A percentile compares a stretch with the other conserved stretches of the same genome.
Evolutionary conservation across 352 stramenopile genomes (phyloP).

Genomic region (Phytophthora sansomeana): DNA sequence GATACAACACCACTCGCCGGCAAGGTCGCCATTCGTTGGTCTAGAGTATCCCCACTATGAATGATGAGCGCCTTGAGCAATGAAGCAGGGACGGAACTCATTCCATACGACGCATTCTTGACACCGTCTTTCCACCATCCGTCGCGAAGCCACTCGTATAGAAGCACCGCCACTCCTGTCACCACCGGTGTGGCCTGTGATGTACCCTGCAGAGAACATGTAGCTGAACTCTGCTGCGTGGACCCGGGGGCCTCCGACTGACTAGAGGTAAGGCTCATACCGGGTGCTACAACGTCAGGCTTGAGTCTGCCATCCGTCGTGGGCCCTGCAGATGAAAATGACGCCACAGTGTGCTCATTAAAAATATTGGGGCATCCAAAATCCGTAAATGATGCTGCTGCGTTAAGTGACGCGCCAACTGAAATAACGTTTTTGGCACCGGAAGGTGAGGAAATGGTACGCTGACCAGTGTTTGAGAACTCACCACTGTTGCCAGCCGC

Average conservation of each 20-base stretch:
- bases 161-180: conserved; percentile 75
- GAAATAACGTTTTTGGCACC: conserved; percentile 89
- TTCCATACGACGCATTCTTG: conserved; percentile 61
- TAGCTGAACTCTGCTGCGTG: conserved; percentile 57
- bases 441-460: conserved; percentile 82
- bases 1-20: conserved; percentile 54
- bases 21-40: conserved; percentile 51
- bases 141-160: conserved; percentile 83
- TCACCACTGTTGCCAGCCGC: conserved; percentile 92
- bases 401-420: conserved; percentile 80
- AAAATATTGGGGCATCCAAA: conserved; percentile 66
- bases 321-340: conserved; percentile 84
- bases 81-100: conserved; percentile 70
- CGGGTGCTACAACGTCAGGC: conserved; percentile 87
- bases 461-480: conserved; percentile 50
- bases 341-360: conserved; percentile 80
- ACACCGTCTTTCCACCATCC: conserved; percentile 78
- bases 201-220: conserved; percentile 79
- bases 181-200: conserved; percentile 81
- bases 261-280: conserved; percentile 83
- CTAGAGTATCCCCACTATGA: conserved; percentile 72
- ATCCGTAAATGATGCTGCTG: conserved; percentile 55
- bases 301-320: conserved; percentile 88
- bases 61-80: conserved; percentile 86
- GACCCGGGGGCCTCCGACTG: conserved; percentile 66